Evolutionary conservation across 2,329 filamentous ascomycete species (phyloP), one percentile per base, ranked within the genome.

Genomic region (Cladosporium sp.): DNA sequence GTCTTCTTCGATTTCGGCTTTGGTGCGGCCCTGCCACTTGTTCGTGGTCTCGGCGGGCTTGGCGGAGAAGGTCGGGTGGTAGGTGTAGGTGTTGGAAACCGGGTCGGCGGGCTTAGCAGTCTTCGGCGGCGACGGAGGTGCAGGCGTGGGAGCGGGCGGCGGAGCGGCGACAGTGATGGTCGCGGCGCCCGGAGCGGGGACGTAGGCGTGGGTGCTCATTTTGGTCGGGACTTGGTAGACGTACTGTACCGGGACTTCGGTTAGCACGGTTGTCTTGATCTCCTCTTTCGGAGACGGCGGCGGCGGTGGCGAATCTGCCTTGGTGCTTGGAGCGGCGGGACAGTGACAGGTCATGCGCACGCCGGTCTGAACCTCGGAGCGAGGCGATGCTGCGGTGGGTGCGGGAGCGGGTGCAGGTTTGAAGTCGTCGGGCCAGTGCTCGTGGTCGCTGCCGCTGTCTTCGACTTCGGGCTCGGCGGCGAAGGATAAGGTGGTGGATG

Each of bases 1-100:
- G 63, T 75, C 73, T 50, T 73, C 71, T 22, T 73, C 68, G 47
- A 75, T 71, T 57, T 75, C 66, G 22, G 65, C 66, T 51, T 69
- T 72, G 47, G 70, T 73, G 55, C 73, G 72, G 19, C 73, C 73
- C 52, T 69, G 60, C 72, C 72, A 75, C 58, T 63, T 61, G 52
- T 65, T 66, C 19, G 63, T 61, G 51, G 42, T 37, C 34, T 51
- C 43, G 20, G 39, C 28, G 9, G 47, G 47, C n/a, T 43, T 47
- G 12, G 42, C 55, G 20, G 55, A 17, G 47, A 51, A 42, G 38
- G 25, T 45, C 40, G 56, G 56, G 38, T 52, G 47, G 25, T 59
- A 59, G 15, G 49, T 52, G 56, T 59, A 52, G 19, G 47, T 52
- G 39, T 56, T 56, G 14, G 49, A 34, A 14, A 30, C 34, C 5